Percentiles rank a stretch among this genome's conserved stretches.
phyloP scores from a whole-genome alignment of 495 filamentous ascomycete genomes.

The Thermothielavioides terrestris region DNA sequence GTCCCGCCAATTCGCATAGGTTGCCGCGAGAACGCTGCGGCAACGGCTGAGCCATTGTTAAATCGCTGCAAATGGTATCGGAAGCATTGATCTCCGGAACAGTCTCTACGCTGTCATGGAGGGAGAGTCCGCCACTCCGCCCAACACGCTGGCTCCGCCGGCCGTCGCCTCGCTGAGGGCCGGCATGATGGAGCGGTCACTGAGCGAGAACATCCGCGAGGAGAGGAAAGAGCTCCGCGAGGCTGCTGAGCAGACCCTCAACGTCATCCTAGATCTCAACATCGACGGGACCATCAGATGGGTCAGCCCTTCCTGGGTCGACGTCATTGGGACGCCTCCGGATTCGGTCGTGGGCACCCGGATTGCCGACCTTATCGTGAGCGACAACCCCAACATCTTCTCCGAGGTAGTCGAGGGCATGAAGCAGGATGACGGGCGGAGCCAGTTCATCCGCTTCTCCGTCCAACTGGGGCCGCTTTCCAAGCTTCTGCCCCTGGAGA shows the following conservation, averaged over 20 bases:
- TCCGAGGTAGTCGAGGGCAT: slow-evolving; percentile 74
- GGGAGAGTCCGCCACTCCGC: slow-evolving; percentile 23
- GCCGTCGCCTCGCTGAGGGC: slow-evolving; percentile 41
- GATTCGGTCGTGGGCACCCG: slow-evolving; percentile 65
- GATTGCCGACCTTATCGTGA: slow-evolving; percentile 71
- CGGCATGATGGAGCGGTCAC: slow-evolving; percentile 44
- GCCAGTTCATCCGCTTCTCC: slow-evolving; percentile 82
- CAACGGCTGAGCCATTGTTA: slow-evolving; percentile 1
- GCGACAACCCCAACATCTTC: slow-evolving; percentile 69
- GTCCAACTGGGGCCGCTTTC: slow-evolving; percentile 67
- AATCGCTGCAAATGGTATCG: slow-evolving; percentile 15
- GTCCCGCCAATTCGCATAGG: not conserved
- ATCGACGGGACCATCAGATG: slow-evolving; percentile 83
- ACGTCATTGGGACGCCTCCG: slow-evolving; percentile 74
- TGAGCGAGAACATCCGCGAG: slow-evolving; percentile 49
- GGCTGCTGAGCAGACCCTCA: slow-evolving; percentile 91
- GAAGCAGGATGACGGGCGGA: slow-evolving; percentile 85
- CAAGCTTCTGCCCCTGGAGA: slow-evolving; percentile 48
- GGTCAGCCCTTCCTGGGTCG: slow-evolving; percentile 95
- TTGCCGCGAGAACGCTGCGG: slow-evolving; percentile 4
- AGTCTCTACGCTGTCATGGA: slow-evolving; percentile 34
- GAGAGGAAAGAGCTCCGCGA: slow-evolving; percentile 89
- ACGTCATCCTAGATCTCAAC: slow-evolving; percentile 88
- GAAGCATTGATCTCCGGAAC: not conserved
- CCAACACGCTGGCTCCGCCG: slow-evolving; percentile 37